These are phyloP conservation scores for Calonectria pauciramosa DNA, from an alignment of 2,329 filamentous ascomycete species.

Conservation along the genomic window DNA sequence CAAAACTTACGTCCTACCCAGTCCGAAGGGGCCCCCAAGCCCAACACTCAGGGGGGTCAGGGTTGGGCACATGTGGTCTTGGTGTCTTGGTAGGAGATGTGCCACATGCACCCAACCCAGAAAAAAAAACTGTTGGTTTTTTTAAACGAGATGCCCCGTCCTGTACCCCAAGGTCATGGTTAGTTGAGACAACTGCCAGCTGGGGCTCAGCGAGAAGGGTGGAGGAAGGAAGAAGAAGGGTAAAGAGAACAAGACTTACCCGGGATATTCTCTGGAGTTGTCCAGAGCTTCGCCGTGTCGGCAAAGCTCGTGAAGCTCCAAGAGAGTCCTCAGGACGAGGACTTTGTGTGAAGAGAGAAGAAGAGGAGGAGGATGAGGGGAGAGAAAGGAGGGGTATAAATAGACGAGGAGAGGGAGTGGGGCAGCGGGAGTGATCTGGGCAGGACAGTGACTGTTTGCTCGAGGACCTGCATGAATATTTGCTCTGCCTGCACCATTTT, in stretches of 20 bases:
- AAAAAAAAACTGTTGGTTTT: not conserved
- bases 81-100: not conserved
- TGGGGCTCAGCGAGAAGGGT: not conserved
- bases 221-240: not conserved
- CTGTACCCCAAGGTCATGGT: not conserved
- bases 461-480: not conserved
- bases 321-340: not conserved
- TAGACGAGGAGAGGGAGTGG: slow-evolving; percentile 23
- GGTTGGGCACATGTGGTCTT: not conserved
- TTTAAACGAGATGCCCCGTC: not conserved
- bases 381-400: slow-evolving; percentile 22
- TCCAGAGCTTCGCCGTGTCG: not conserved
- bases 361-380: not conserved
- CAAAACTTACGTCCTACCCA: not conserved
- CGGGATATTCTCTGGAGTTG: not conserved
- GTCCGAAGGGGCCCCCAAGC: too few species aligned
- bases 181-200: not conserved
- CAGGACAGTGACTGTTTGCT: slow-evolving; percentile 7
- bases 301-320: not conserved
- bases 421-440: slow-evolving; percentile 25
- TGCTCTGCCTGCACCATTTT: not conserved
- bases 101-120: not conserved
- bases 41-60: not conserved
- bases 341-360: slow-evolving; percentile 1
- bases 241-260: not conserved